Base-by-base conservation (phyloP, 2,329 filamentous ascomycete species). In the Apiospora malaysiana region DNA sequence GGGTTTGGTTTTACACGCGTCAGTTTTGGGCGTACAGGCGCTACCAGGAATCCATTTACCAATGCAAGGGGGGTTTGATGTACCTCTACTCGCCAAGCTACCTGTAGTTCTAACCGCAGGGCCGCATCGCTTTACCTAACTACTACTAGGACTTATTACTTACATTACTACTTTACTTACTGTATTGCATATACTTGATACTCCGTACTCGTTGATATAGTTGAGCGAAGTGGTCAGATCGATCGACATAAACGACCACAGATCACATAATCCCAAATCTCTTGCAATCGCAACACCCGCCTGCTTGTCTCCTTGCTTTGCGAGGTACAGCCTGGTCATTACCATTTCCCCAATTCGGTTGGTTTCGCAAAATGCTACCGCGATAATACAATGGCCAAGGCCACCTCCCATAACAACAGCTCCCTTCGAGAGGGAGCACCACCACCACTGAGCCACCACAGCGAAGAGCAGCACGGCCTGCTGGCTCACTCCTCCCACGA, bases 341-440 rank as follows among this genome's bases (percentile, higher is more conserved):
- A 37, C 65, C 16, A 23, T 27, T 25, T 47, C 32, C 67, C 27
- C 47, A 46, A 40, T 63, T 51, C 4, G 66, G 43, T 32, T 65
- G 69, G 25, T 25, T 72, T 70, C 72, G 73, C 77, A 82, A 78
- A 74, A 84, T 84, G 82, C 79, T 79, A 74, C 77, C 78, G 71
- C 78, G 78, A 80, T 83, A 80, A 80, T 72, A 79, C 76, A 72
- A 84, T 84, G 82, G 81, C 81, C 79, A 82, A 83, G 81, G 82
- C 81, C 81, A 81, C 78, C 76, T 75, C 75, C 70, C 75, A 76
- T 59, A 78, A 73, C 76, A 65, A 46, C 67, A 43, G 71, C 69
- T 76, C 76, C 72, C 73, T 70, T 70, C 73, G 73, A 73, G 76
- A 75, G 75, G 76, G 75, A 71, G 66, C 71, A 68, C 69, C 65